Conservation (phyloP, 148 eudicot species). For the Diospyros lotus region DNA sequence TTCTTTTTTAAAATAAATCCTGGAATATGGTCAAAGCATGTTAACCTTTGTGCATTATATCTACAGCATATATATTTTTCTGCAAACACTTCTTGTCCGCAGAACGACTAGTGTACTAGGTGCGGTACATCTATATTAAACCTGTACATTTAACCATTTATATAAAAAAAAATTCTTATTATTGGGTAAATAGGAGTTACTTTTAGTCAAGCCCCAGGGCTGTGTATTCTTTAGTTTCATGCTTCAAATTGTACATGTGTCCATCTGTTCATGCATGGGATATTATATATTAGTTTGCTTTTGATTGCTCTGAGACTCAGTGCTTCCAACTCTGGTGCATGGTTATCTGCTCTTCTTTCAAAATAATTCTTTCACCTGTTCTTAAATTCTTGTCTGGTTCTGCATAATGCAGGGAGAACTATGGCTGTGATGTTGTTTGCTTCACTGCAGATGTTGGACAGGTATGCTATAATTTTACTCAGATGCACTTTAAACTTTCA, state of each 20-base stretch:
- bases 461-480: slow-evolving; percentile 36
- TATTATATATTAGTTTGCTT: neutral
- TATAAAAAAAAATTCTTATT: too few relatives aligned
- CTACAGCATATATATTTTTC: neutral
- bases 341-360: neutral
- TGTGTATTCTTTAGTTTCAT: neutral
- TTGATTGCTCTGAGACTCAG: too few relatives aligned
- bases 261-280: neutral
- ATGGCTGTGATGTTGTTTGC: slow-evolving; percentile 99
- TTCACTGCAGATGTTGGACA: slow-evolving; percentile 99
- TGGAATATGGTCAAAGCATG: neutral
- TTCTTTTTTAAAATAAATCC: neutral
- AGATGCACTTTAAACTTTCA: neutral
- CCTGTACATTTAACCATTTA: too few relatives aligned
- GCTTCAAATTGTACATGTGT: neutral
- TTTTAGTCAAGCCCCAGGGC: too few relatives aligned
- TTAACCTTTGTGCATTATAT: neutral
- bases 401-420: slow-evolving; percentile 72
- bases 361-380: neutral
- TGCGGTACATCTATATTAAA: neutral
- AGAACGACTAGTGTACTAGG: neutral
- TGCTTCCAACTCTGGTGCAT: neutral
- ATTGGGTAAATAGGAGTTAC: too few relatives aligned
- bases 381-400: neutral
- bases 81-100: neutral